These are phyloP conservation scores for Nephelium lappaceum DNA, from an alignment of 345 rosid genomes.

Conservation along the genomic window DNA sequence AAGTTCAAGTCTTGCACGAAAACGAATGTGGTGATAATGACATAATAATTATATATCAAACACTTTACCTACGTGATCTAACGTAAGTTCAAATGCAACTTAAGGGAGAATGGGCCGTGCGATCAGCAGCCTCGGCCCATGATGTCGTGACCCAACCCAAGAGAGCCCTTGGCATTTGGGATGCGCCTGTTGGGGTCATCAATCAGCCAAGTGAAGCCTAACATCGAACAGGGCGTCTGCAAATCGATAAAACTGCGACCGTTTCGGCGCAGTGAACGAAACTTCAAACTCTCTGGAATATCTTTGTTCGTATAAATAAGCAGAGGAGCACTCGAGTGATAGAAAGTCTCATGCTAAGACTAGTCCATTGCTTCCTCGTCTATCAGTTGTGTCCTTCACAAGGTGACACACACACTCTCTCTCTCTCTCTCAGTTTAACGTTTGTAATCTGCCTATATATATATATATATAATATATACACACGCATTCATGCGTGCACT, in stretches of 20 bases:
- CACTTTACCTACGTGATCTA: background rate
- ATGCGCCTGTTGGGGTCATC: background rate
- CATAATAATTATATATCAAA: background rate
- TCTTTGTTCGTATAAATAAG: background rate
- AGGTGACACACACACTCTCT: conserved; percentile 13
- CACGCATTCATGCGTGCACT: background rate
- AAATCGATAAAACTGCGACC: background rate
- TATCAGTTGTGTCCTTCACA: conserved; percentile 18
- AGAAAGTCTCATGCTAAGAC: conserved; percentile 17
- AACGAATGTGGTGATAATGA: background rate
- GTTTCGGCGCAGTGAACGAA: background rate
- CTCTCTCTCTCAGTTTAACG: background rate
- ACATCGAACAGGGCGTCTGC: background rate
- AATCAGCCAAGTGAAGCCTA: background rate
- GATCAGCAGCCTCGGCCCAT: too few species aligned
- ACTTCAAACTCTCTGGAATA: background rate
- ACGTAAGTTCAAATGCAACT: background rate
- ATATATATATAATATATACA: too few species aligned
- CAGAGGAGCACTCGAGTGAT: too few species aligned
- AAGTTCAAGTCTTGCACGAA: background rate
- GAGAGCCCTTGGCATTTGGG: background rate
- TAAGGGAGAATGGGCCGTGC: too few species aligned
- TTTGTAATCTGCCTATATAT: background rate
- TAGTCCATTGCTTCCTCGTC: conserved; percentile 14
- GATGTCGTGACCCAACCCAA: background rate